Base-by-base conservation (phyloP, 2,329 filamentous ascomycete genomes). In the Diplocarpon mali region DNA sequence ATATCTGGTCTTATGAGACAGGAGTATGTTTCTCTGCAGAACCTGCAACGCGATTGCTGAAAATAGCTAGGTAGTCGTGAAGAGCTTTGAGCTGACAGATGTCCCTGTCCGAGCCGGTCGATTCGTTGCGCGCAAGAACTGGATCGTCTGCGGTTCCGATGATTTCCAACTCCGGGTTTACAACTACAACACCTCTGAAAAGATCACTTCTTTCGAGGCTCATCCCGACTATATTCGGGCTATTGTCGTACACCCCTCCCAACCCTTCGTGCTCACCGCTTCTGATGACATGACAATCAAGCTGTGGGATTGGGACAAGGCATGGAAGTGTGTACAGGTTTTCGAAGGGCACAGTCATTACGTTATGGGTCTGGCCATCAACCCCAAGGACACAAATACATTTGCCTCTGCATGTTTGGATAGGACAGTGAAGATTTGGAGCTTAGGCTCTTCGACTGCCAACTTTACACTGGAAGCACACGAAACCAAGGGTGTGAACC, bases 151-250 rank as follows among this genome's bases (percentile, higher is more conserved):
- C 68, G 92, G 92, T 62, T 90, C 83, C 56, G 86, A 94, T 69
- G 87, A 95, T 70, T 98, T 93, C 69, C 75, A 80, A 63, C 65
- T 80, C 50, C 84, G 90, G 57, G 85, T 94, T 53, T 94, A 95
- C 76, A 96, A 98, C 71, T 98, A 96, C 76, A 96, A 98, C 70
- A 98, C 92, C 43, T 94, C 87, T 49, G 92, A 98, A 69, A 96
- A 95, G 76, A 92, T 96, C 60, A 90, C 88, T 43, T 85, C 85
- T 13, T 96, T 95, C 66, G 90, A 96, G 69, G 90, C 89, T 41
- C 92, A 98, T 64, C 92, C 92, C 49, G 92, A 98, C 67, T 98
- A 98, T 63, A 96, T 98, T 63, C 85, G 92, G 59, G 89, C 92
- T 40, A 95, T 98, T 57, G 87, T 83, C 52, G 86, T 98, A 31